Conservation (phyloP, 495 filamentous ascomycete genomes). For the Hypoxylon trugodes region DNA sequence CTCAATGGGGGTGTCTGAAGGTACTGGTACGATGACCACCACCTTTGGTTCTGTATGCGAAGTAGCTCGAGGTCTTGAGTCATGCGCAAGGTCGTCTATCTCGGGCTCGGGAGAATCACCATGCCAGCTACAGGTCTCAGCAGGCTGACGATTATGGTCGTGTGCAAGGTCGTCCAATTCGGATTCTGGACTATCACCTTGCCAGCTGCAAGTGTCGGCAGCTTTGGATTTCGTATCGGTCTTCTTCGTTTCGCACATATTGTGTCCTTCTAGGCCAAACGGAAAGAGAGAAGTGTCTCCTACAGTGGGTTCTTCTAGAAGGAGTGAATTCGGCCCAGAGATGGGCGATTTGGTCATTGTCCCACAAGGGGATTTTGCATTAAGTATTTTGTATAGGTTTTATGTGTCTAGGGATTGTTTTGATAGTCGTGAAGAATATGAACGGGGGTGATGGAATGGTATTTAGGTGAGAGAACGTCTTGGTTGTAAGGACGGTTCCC, state of each 20-base stretch:
- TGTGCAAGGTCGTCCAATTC: constrained; percentile 27
- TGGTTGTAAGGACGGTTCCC: too few relatives aligned
- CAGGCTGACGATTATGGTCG: neutral
- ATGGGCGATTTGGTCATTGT: constrained; percentile 19
- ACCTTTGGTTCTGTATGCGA: neutral
- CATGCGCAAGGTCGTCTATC: constrained; percentile 36
- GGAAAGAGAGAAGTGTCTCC: neutral
- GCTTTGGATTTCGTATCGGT: constrained; percentile 27
- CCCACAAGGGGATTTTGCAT: constrained; percentile 16
- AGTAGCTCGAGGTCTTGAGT: neutral
- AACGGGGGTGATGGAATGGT: neutral
- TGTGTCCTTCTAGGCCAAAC: constrained; percentile 28
- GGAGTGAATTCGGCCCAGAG: constrained; percentile 5
- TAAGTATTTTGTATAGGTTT: constrained; percentile 31
- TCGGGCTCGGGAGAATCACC: constrained; percentile 42
- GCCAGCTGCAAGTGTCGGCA: constrained; percentile 26
- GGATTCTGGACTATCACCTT: constrained; percentile 26
- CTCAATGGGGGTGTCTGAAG: neutral
- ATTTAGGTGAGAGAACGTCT: constrained; percentile 20
- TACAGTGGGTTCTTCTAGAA: constrained; percentile 4
- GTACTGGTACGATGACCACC: neutral
- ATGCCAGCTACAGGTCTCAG: constrained; percentile 33
- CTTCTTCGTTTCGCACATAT: constrained; percentile 26
- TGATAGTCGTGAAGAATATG: neutral
- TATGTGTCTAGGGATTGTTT: constrained; percentile 12